phyloP scores from a whole-genome alignment of 352 stramenopile genomes.

The Phytopythium sindhum region DNA sequence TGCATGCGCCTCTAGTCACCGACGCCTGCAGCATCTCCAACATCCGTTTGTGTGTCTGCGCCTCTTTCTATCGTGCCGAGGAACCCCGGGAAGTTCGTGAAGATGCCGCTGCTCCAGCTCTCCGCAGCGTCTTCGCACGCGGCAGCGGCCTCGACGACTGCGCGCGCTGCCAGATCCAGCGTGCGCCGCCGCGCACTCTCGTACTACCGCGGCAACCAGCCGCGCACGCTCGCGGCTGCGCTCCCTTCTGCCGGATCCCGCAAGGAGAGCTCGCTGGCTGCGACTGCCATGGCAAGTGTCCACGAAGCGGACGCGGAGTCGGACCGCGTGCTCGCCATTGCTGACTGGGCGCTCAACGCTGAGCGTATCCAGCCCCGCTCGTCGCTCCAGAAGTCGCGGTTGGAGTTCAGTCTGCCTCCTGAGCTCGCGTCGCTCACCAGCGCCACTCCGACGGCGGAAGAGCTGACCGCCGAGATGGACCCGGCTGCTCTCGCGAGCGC shows the following conservation, averaged over 20 bases:
- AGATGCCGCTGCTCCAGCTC: slow-evolving; percentile 2
- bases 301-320: slow-evolving; percentile 13
- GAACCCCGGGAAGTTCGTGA: background rate
- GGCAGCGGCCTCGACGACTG: slow-evolving; percentile 10
- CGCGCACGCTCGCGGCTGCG: slow-evolving; percentile 9
- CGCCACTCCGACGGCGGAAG: slow-evolving; percentile 8
- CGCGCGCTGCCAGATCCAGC: slow-evolving; percentile 16
- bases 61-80: background rate
- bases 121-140: slow-evolving; percentile 10
- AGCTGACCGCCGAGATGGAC: slow-evolving; percentile 13
- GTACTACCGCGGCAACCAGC: slow-evolving; percentile 7
- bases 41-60: background rate
- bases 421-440: slow-evolving; percentile 15
- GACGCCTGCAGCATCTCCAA: background rate
- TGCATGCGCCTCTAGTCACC: background rate
- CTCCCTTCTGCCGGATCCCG: slow-evolving; percentile 4
- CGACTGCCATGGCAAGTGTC: slow-evolving; percentile 10
- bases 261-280: slow-evolving; percentile 28
- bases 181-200: slow-evolving; percentile 13
- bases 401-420: slow-evolving; percentile 10
- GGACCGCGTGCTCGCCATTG: slow-evolving; percentile 22
- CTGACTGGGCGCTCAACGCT: slow-evolving; percentile 60
- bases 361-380: slow-evolving; percentile 45
- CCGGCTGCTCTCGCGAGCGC: slow-evolving; percentile 6
- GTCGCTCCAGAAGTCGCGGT: slow-evolving; percentile 34